phyloP scores from a whole-genome alignment of 768 basidiomycete species.

The Hericium erinaceus region DNA sequence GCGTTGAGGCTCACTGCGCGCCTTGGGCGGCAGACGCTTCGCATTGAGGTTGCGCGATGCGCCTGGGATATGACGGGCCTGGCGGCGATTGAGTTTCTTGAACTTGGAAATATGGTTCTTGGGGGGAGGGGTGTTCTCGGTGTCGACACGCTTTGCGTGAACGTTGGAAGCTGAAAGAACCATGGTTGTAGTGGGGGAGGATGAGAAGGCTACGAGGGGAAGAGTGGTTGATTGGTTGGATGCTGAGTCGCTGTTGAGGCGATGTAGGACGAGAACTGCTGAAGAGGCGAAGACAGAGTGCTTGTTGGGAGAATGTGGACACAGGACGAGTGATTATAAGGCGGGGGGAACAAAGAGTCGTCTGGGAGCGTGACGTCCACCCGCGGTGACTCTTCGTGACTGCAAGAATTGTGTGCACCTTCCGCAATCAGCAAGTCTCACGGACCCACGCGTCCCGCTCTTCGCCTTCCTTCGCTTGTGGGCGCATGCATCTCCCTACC shows the following conservation, averaged over 20 bases:
- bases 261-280: neutral
- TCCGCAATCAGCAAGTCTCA: neutral
- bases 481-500: too few species aligned
- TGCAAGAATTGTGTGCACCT: neutral
- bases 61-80: neutral
- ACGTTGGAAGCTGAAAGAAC: slow-evolving; percentile 1
- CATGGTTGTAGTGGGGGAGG: neutral
- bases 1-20: neutral
- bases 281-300: neutral
- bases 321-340: neutral
- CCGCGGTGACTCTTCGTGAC: neutral
- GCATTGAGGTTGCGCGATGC: neutral
- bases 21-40: neutral
- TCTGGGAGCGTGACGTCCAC: too few species aligned
- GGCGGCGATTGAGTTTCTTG: neutral
- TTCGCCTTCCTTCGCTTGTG: too few species aligned
- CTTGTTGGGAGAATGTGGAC: neutral
- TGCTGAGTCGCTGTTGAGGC: neutral
- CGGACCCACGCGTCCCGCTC: neutral
- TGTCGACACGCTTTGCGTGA: neutral
- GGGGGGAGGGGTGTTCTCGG: neutral
- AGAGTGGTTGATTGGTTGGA: neutral
- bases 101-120: neutral
- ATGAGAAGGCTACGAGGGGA: neutral
- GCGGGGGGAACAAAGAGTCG: neutral